Base-by-base conservation (phyloP, 176 grass and related monocot genomes). In the Zoysia japonica region DNA sequence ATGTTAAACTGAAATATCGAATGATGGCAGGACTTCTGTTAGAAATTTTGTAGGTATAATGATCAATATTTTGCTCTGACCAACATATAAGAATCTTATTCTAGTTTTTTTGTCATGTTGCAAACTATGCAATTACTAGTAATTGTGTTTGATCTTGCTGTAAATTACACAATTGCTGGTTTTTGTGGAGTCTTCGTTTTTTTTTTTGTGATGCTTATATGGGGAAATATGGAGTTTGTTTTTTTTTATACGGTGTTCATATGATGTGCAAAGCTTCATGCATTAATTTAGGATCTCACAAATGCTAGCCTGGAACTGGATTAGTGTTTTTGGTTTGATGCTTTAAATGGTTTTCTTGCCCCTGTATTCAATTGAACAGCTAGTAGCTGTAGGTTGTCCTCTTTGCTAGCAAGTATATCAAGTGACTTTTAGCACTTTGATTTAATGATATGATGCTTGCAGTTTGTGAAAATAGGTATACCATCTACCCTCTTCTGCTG, bases 1-100 rank as follows among this genome's bases (percentile, higher is more conserved):
- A 55, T 72, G 14, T 11, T 60, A 35, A 75, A 15, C 10, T 35
- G n/a, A 56, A 75, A 74, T 55, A 72, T 53, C 63, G 16, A 42
- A 5, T 42, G 63, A 66, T 5, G 39, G 63, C 14, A 9, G 8
- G 59, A 4, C 59, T 45, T 67, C 7, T n/a, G 6, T 45, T 46
- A 42, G 42, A 68, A 4, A 5, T 28, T 28, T 47, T 11, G 0
- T 47, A 47, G 17, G 9, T 20, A 3, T 28, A 28, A 28, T 11
- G 17, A 11, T 1, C 19, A 19, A 11, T 48, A 48, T 48, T 48
- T 70, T 70, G 45, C 19, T 35, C 3, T 6, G n/a, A 28, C 46
- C 13, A 43, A 3, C 8, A 4, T 1, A 6, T 35, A 43, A 61
- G 13, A 28, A 60, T 12, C 2, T 60, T 59, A 19, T 61, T n/a